phyloP scores from a whole-genome alignment of 2,329 filamentous ascomycete species.

The Sclerotinia subarctica region DNA sequence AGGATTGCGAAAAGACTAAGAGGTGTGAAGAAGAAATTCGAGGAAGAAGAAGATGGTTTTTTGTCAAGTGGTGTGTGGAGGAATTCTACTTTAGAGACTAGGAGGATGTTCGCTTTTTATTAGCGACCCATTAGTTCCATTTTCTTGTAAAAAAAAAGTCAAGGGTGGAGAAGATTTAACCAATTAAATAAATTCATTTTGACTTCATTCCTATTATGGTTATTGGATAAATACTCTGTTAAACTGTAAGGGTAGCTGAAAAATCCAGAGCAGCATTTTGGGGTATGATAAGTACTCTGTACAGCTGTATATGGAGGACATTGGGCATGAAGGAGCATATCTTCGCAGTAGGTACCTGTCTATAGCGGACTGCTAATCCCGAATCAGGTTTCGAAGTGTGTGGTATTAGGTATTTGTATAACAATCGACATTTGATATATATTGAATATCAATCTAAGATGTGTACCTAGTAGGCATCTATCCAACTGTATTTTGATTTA shows the following conservation, averaged over 20 bases:
- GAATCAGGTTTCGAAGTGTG: too few species aligned
- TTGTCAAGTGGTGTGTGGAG: conserved; percentile 22
- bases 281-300: too few species aligned
- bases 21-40: conserved; percentile 20
- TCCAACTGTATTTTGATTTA: too few species aligned
- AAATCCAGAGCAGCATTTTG: not conserved
- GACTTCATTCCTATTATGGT: conserved; percentile 2
- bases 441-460: too few species aligned
- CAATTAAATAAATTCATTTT: conserved; percentile 19
- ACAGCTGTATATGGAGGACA: too few species aligned
- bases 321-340: too few species aligned
- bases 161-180: not conserved
- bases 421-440: too few species aligned
- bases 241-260: conserved; percentile 1
- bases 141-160: conserved; percentile 17
- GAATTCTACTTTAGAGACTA: conserved; percentile 12
- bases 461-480: too few species aligned
- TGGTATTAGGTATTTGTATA: too few species aligned
- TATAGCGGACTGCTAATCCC: too few species aligned
- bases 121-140: conserved; percentile 14
- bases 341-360: too few species aligned
- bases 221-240: not conserved
- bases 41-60: conserved; percentile 27
- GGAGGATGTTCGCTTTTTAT: conserved; percentile 6
- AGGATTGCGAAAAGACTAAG: conserved; percentile 17